These are phyloP conservation scores for Triadica sebifera DNA, from an alignment of 345 rosid species.

Conservation along the genomic window DNA sequence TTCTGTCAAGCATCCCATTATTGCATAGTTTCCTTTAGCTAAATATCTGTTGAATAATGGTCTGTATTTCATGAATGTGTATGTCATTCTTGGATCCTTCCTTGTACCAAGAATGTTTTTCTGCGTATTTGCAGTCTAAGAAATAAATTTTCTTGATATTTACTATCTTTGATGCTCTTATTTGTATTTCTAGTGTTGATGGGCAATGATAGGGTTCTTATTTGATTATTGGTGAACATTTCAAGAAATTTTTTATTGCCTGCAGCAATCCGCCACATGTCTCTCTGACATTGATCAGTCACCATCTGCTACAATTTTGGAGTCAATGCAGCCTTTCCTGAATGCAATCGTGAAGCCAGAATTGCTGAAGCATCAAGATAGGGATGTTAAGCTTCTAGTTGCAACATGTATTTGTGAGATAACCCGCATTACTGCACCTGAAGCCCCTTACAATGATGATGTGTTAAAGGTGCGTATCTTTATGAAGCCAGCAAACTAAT, in stretches of 20 bases:
- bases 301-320: slow-evolving; percentile 57
- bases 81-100: background rate
- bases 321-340: slow-evolving; percentile 78
- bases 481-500: slow-evolving; percentile 13
- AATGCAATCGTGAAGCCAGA: slow-evolving; percentile 77
- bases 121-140: background rate
- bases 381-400: slow-evolving; percentile 88
- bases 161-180: background rate
- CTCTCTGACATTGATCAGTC: slow-evolving; percentile 91
- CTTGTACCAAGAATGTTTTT: background rate
- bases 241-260: slow-evolving; percentile 12
- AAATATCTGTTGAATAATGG: background rate
- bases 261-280: slow-evolving; percentile 83
- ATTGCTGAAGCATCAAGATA: slow-evolving; percentile 85
- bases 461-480: slow-evolving; percentile 62
- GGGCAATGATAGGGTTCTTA: background rate
- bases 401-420: slow-evolving; percentile 96
- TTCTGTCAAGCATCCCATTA: background rate
- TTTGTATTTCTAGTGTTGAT: slow-evolving; percentile 6
- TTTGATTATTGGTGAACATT: background rate
- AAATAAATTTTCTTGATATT: background rate
- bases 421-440: slow-evolving; percentile 97
- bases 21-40: background rate
- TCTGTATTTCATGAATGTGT: background rate
- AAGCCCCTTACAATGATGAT: slow-evolving; percentile 86